These are phyloP conservation scores for Phytophthora pistaciae DNA, from an alignment of 352 stramenopile species.

Conservation along the genomic window DNA sequence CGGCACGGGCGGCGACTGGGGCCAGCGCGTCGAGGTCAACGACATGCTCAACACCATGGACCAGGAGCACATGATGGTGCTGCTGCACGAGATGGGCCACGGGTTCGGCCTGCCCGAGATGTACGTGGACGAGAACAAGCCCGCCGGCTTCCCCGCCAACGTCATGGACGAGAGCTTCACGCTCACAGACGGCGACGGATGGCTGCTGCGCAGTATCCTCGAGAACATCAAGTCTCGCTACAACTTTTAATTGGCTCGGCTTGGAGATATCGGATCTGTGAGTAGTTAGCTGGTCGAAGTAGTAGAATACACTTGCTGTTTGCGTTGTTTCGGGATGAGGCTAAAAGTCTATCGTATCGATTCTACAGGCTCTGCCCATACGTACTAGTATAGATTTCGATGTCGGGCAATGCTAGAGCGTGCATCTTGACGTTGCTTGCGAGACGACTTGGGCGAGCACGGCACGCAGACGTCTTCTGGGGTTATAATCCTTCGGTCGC, in stretches of 20 bases:
- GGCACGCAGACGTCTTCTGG: too few species aligned
- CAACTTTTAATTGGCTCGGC: not conserved
- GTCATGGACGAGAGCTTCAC: conserved; percentile 24
- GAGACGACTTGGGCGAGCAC: too few species aligned
- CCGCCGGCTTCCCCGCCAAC: conserved; percentile 16
- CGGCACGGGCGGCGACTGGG: conserved; percentile 46
- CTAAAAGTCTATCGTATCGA: too few species aligned
- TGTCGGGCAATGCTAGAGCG: too few species aligned
- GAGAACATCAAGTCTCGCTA: conserved; percentile 32
- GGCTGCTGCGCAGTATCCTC: conserved; percentile 27
- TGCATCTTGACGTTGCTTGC: too few species aligned
- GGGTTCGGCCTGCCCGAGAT: conserved; percentile 42
- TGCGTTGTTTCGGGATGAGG: too few species aligned
- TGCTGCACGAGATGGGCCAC: conserved; percentile 57
- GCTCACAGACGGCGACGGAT: conserved; percentile 26
- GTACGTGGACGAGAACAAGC: conserved; percentile 35
- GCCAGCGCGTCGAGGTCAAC: conserved; percentile 49
- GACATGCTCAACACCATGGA: conserved; percentile 46
- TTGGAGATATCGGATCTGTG: too few species aligned
- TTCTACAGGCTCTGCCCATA: too few species aligned
- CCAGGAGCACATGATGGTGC: conserved; percentile 35
- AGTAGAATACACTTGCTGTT: too few species aligned
- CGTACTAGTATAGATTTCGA: too few species aligned
- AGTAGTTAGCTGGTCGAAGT: too few species aligned
- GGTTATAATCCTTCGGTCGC: too few species aligned